Percentiles rank a stretch among this genome's conserved stretches.
These are phyloP conservation scores for Xylaria sp. DNA, from an alignment of 2,329 filamentous ascomycete species.

Conservation along the genomic window DNA sequence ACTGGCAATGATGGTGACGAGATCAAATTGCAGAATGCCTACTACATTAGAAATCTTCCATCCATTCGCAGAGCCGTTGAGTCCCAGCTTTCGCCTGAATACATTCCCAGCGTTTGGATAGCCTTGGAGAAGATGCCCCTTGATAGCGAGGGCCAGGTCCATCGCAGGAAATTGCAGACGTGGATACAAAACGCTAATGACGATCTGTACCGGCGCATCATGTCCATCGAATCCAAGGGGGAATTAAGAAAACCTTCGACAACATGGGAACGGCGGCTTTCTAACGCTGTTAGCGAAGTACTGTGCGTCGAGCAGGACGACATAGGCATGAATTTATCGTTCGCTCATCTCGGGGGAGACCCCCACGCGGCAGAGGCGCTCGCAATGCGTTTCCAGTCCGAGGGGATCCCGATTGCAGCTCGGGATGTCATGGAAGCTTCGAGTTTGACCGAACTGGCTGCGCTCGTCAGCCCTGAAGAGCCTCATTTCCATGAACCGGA, in stretches of 20 bases:
- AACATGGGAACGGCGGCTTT: constrained; percentile 54
- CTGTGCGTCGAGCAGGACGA: constrained; percentile 53
- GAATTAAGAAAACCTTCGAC: constrained; percentile 50
- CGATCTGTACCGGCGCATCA: constrained; percentile 57
- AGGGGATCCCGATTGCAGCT: constrained; percentile 52
- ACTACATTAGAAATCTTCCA: constrained; percentile 55
- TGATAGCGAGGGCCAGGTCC: constrained; percentile 52
- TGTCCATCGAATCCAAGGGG: constrained; percentile 55
- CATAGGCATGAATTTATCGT: constrained; percentile 57
- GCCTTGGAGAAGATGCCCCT: constrained; percentile 59
- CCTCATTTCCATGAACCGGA: constrained; percentile 48
- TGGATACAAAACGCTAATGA: constrained; percentile 66
- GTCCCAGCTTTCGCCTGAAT: constrained; percentile 51
- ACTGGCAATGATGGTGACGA: constrained; percentile 44
- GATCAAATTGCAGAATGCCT: constrained; percentile 54
- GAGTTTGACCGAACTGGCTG: constrained; percentile 54
- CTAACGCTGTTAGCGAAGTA: constrained; percentile 53
- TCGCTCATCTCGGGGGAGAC: constrained; percentile 54
- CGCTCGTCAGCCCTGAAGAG: constrained; percentile 50
- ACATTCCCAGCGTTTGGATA: constrained; percentile 60
- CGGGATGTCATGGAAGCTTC: constrained; percentile 53
- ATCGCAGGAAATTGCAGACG: constrained; percentile 59
- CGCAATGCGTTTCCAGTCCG: constrained; percentile 52
- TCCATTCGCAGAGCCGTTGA: constrained; percentile 53
- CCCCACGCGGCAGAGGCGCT: constrained; percentile 54